Percentiles rank a stretch among this genome's conserved stretches.
Conservation (phyloP, 306 rosid species). For the Macrotyloma uniflorum region DNA sequence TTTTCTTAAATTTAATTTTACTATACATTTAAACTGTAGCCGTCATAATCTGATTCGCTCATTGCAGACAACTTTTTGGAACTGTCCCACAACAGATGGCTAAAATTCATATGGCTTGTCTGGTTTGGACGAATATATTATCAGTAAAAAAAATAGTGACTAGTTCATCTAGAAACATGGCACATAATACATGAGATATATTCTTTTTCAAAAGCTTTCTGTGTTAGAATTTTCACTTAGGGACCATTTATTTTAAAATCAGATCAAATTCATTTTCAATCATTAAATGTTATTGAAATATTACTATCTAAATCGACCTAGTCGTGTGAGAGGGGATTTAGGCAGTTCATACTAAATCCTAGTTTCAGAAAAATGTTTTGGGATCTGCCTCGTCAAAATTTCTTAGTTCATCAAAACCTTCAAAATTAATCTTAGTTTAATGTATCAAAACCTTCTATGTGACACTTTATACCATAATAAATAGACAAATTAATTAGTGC, state of each 20-base stretch:
- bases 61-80: constrained; percentile 34
- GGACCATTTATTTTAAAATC: background rate
- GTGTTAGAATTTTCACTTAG: background rate
- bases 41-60: constrained; percentile 30
- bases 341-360: too few relatives aligned
- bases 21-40: background rate
- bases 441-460: background rate
- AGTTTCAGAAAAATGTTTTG: too few relatives aligned
- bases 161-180: constrained; percentile 26
- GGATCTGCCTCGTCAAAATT: too few relatives aligned
- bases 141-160: background rate
- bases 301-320: too few relatives aligned
- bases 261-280: background rate
- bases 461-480: background rate
- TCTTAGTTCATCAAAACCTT: background rate
- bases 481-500: background rate
- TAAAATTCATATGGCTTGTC: constrained; percentile 1
- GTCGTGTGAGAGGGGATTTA: too few relatives aligned
- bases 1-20: too few relatives aligned
- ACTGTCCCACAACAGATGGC: constrained; percentile 25
- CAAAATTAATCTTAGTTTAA: too few relatives aligned
- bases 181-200: background rate
- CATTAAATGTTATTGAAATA: too few relatives aligned
- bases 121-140: background rate
- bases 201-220: background rate